Conservation (phyloP, 1,284 basidiomycete genomes). For the Jaminaea rosea region DNA sequence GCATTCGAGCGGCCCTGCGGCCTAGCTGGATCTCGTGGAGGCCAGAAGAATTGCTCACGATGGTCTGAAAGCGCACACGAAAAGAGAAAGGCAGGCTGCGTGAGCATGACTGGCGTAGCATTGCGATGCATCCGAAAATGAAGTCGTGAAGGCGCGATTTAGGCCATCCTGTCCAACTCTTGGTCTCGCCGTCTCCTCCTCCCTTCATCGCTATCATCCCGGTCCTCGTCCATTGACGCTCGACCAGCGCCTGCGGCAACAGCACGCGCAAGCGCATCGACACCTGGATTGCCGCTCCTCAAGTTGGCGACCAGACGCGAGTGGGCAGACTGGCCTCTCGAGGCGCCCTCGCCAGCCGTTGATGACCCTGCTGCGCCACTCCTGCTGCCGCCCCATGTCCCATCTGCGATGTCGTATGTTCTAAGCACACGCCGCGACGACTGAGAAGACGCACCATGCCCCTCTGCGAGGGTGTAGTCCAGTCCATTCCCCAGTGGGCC, state of each 20-base stretch:
- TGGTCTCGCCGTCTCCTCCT: background rate
- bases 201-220: background rate
- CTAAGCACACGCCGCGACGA: conserved; percentile 49
- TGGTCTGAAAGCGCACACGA: background rate
- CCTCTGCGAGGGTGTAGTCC: conserved; percentile 62
- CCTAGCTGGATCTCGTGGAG: conserved; percentile 3
- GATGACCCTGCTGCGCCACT: no score
- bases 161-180: background rate
- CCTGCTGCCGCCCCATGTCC: background rate
- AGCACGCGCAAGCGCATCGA: background rate
- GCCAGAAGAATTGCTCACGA: conserved; percentile 4
- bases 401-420: conserved; percentile 9
- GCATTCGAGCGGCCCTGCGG: no score
- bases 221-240: background rate
- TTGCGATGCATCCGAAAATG: background rate
- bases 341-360: background rate
- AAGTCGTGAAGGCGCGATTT: background rate
- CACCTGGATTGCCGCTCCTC: background rate
- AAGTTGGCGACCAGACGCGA: background rate
- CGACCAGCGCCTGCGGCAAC: background rate
- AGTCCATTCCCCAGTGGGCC: conserved; percentile 61
- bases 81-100: conserved; percentile 18
- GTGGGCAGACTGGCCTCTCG: background rate
- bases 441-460: conserved; percentile 76
- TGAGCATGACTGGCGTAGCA: background rate